Conservation (phyloP, 2,329 filamentous ascomycete species). For the Neonectria ditissima region DNA sequence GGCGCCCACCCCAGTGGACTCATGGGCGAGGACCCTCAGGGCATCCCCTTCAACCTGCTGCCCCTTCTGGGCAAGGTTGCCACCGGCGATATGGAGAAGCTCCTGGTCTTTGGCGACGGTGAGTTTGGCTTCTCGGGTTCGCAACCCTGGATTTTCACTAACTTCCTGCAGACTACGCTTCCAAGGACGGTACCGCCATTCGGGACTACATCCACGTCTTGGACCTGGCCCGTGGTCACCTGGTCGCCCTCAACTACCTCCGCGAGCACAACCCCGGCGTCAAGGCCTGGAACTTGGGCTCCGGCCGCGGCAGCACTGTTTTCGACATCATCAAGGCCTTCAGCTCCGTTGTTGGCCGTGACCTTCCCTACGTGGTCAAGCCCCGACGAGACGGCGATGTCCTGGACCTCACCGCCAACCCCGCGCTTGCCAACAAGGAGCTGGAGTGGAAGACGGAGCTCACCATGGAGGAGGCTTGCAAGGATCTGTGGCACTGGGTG, state of each 20-base stretch:
- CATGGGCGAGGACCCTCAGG: constrained; percentile 98
- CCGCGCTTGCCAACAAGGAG: constrained; percentile 86
- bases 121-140: constrained; percentile 49
- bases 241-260: constrained; percentile 91
- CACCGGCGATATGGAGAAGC: constrained; percentile 92
- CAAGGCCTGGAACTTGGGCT: constrained; percentile 96
- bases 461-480: constrained; percentile 92
- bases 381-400: constrained; percentile 89
- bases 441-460: constrained; percentile 92
- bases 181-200: constrained; percentile 91
- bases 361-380: constrained; percentile 88
- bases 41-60: constrained; percentile 94
- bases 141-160: constrained; percentile 23
- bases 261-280: constrained; percentile 87
- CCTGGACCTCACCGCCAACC: constrained; percentile 93
- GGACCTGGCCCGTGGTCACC: constrained; percentile 86
- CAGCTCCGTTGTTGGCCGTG: constrained; percentile 83
- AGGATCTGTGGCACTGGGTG: constrained; percentile 97
- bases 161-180: constrained; percentile 79
- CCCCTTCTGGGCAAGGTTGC: constrained; percentile 96
- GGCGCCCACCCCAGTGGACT: constrained; percentile 94
- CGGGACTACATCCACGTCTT: constrained; percentile 98
- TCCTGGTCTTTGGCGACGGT: constrained; percentile 95
- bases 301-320: constrained; percentile 93
- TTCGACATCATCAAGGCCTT: constrained; percentile 98